Base-by-base conservation (phyloP, 1,284 basidiomycete genomes). In the Grifola frondosa region DNA sequence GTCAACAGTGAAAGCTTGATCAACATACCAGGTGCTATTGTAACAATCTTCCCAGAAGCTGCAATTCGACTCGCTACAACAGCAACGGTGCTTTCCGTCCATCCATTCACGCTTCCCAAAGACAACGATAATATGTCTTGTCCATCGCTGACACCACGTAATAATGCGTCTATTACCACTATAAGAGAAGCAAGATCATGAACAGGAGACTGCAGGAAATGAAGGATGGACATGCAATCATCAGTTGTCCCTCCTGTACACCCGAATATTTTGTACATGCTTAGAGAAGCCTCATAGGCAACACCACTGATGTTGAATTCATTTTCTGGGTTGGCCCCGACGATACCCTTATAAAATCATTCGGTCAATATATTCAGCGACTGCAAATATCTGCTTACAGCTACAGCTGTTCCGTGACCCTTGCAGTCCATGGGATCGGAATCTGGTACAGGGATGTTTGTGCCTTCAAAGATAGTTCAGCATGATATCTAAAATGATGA, bases 81-180 rank as follows among this genome's bases (percentile, higher is more conserved):
- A 13, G 73, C 59, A 39, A 67, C 61, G 10, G 73, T 66, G 20
- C 70, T 67, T 53, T 77, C 74, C 0, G 79, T 77, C 81, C 81
- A 85, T 17, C 78, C 78, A 51, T 71, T 68, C n/a, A 74, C 59
- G 16, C 75, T 76, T 26, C 83, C 82, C 13, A 88, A 62, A 11
- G 81, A 84, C 42, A 87, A 65, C 5, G 78, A 81, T 47, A 87
- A 64, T 40, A 86, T 74, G 57, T 87, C 77, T 50, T 74, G 69
- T 6, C 72, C 75, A 21, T 78, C 74, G 17, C 59, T 59, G 23
- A 74, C 70, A 22, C 68, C 76, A 23, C 52, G 68, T 8, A 78
- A 62, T 3, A 80, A 63, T 1, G 76, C 75, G 13, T 75, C 71
- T 22, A 78, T 56, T 39, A 78, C 66, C 24, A 77, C 75, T 78